Conservation (phyloP, 2,329 filamentous ascomycete species). For the Simplicillium sp. region DNA sequence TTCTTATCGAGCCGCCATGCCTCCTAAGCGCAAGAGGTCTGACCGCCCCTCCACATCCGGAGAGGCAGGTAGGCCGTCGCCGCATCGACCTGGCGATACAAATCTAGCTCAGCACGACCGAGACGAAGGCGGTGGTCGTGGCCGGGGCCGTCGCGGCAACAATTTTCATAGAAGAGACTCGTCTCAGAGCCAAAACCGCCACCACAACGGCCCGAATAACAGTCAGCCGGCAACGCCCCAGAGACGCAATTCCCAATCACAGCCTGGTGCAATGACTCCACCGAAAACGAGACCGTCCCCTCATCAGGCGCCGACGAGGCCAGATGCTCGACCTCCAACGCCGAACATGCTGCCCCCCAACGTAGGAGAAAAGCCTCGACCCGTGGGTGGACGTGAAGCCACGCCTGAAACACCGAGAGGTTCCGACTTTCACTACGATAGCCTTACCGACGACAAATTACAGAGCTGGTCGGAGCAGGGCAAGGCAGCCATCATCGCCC, state of each 20-base stretch:
- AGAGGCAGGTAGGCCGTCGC: conserved; percentile 47
- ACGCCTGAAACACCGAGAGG: conserved; percentile 22
- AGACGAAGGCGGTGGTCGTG: conserved; percentile 36
- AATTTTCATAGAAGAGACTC: conserved; percentile 44
- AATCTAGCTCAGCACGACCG: conserved; percentile 48
- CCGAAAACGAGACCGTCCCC: conserved; percentile 2
- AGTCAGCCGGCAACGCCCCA: conserved; percentile 4
- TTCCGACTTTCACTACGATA: conserved; percentile 60
- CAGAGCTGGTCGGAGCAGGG: conserved; percentile 59
- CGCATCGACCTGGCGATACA: conserved; percentile 51
- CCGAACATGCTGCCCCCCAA: background rate
- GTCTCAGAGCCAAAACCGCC: conserved; percentile 23
- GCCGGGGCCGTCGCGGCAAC: conserved; percentile 37
- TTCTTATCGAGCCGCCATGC: conserved; percentile 28
- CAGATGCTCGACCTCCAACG: background rate
- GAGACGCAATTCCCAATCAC: conserved; percentile 4
- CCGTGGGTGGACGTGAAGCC: conserved; percentile 8
- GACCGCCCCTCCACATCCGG: conserved; percentile 30
- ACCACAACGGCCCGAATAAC: conserved; percentile 10
- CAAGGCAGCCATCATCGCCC: conserved; percentile 56
- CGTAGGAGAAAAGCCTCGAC: conserved; percentile 8
- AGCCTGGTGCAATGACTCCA: background rate
- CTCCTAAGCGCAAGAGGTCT: conserved; percentile 51
- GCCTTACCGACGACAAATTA: conserved; percentile 62
- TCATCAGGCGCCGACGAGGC: conserved; percentile 19